Evolutionary conservation across 2,329 filamentous ascomycete genomes (phyloP).

Genomic region (Clathrospora elynae): DNA sequence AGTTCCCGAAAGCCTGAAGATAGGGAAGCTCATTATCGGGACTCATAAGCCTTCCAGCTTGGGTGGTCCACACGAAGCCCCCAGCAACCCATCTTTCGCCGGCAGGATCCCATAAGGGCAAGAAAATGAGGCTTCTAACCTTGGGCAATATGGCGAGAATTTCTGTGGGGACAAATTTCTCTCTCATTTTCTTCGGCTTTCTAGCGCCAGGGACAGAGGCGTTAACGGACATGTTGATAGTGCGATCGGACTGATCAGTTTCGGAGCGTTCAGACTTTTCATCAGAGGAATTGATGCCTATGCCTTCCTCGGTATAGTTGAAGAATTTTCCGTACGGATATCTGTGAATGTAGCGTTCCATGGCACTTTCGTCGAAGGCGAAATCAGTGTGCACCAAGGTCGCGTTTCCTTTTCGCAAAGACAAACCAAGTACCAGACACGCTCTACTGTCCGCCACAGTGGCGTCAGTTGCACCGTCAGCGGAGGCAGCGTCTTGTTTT

Average conservation of each 20-base stretch:
- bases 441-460: constrained; percentile 25
- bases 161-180: constrained; percentile 41
- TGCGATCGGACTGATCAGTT: constrained; percentile 37
- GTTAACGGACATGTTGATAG: constrained; percentile 13
- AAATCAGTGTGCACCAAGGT: constrained; percentile 35
- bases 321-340: constrained; percentile 46
- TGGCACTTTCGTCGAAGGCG: constrained; percentile 37
- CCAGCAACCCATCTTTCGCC: constrained; percentile 42
- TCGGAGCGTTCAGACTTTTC: constrained; percentile 39
- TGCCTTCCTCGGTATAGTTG: constrained; percentile 42
- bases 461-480: constrained; percentile 5
- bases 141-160: constrained; percentile 41
- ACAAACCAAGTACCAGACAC: constrained; percentile 34
- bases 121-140: constrained; percentile 44
- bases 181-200: constrained; percentile 30
- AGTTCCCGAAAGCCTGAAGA: constrained; percentile 43
- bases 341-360: constrained; percentile 43
- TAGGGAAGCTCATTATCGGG: constrained; percentile 42
- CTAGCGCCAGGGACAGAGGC: constrained; percentile 14
- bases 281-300: constrained; percentile 40
- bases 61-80: constrained; percentile 43
- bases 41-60: constrained; percentile 38
- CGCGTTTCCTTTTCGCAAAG: constrained; percentile 25
- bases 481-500: constrained; percentile 12
- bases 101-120: constrained; percentile 46